phyloP scores from a whole-genome alignment of 345 rosid genomes.

The Rhodomyrtus tomentosa region DNA sequence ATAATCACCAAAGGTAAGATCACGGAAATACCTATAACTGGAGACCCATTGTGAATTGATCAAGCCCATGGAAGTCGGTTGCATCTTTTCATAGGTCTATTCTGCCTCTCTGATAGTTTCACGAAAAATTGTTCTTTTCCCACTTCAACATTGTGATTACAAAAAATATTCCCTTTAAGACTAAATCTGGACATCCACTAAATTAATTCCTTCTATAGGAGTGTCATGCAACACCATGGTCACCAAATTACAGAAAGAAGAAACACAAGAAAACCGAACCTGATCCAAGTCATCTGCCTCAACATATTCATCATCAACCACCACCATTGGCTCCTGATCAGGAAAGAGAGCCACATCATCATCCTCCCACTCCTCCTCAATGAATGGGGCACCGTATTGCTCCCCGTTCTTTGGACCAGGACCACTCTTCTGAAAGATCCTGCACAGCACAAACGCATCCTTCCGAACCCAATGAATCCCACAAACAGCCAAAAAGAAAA shows the following conservation, averaged over 20 bases:
- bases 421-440: slow-evolving; percentile 93
- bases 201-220: background rate
- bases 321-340: slow-evolving; percentile 26
- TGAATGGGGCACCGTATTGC: slow-evolving; percentile 90
- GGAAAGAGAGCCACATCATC: slow-evolving; percentile 40
- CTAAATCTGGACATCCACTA: background rate
- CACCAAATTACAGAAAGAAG: background rate
- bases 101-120: background rate
- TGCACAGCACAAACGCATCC: slow-evolving; percentile 84
- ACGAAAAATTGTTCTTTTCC: background rate
- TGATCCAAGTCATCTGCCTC: slow-evolving; percentile 44
- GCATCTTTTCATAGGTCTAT: background rate
- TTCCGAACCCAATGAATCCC: slow-evolving; percentile 15
- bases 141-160: background rate
- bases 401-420: slow-evolving; percentile 97
- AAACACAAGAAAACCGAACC: slow-evolving; percentile 26
- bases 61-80: background rate
- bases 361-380: slow-evolving; percentile 95
- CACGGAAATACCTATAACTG: background rate
- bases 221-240: background rate
- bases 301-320: slow-evolving; percentile 33
- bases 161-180: background rate
- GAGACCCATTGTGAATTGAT: background rate
- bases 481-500: slow-evolving; percentile 1
- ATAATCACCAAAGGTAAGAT: background rate